Evolutionary conservation across 805 yeast species (phyloP), one percentile per base, ranked within the genome.

Genomic region (Lachancea sp.): DNA sequence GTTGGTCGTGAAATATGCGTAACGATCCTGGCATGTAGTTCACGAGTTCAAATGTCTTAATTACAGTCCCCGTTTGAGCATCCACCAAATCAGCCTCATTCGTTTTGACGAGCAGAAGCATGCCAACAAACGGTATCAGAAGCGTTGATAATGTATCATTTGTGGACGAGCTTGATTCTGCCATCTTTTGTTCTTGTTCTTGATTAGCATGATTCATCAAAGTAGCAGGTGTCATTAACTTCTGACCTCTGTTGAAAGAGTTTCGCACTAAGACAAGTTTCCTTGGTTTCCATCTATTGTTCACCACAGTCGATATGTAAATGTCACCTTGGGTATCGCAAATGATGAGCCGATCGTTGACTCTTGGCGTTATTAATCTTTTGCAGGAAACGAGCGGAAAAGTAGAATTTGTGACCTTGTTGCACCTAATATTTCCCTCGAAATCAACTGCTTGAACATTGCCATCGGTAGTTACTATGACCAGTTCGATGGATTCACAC

Each of bases 1-100:
- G 95, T 53, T 82, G 88, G 36, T 85, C 82, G 59, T 88, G 95
- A 50, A 86, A 78, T 1, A 85, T 93, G 46, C 72, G 69, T 49
- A 88, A 74, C 0, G 83, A 59, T 2, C 75, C 75, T 2, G 77
- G 75, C 52, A 78, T 78, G 66, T 79, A 81, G 31, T 74, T 74
- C 0, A 82, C 85, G 38, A 88, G 76, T 25, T 71, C 65, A 53
- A 86, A 75, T 35, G 70, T 74, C 50, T 78, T 78, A 43, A 88
- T 67, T 32, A 85, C 64, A 0, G 81, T 78, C 6, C 95, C 95
- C 0, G 90, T 79, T 58, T 82, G 89, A 31, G 82, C 79, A 66
- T 88, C 95, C 44, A 85, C 73, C 50, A 84, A 63, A 51, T 85
- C 87, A 1, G 88, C 86, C 30, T 60, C 64, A 12, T 68, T 59